These are phyloP conservation scores for Aplosporella prunicola DNA, from an alignment of 2,329 filamentous ascomycete species.

Conservation along the genomic window DNA sequence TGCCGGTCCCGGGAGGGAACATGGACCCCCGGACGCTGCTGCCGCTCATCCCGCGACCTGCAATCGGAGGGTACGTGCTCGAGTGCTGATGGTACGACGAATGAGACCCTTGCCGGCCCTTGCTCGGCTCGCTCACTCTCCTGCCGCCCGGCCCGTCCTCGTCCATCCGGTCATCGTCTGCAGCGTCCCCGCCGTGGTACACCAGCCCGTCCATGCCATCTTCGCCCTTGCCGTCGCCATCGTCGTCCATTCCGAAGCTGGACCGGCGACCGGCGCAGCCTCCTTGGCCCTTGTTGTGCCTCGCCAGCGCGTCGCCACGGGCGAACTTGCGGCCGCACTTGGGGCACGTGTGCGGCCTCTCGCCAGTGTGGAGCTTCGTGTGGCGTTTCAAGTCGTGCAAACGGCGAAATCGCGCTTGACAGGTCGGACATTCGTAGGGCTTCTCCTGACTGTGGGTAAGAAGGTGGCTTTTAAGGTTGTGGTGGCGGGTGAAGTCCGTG, in stretches of 20 bases:
- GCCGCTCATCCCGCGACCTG: conserved; percentile 26
- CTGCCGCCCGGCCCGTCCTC: conserved; percentile 45
- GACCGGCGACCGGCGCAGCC: conserved; percentile 87
- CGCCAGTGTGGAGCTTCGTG: conserved; percentile 91
- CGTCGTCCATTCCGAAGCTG: conserved; percentile 75
- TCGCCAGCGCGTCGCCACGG: conserved; percentile 83
- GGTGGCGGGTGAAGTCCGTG: conserved; percentile 93
- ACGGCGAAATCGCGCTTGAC: conserved; percentile 81
- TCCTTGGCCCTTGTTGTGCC: conserved; percentile 91
- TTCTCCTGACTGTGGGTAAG: conserved; percentile 98
- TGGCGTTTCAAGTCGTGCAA: conserved; percentile 94
- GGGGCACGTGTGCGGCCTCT: conserved; percentile 87
- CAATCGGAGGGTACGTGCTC: conserved; percentile 69
- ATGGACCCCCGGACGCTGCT: conserved; percentile 21
- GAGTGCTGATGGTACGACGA: conserved; percentile 55
- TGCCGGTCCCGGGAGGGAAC: conserved; percentile 25
- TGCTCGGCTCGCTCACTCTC: conserved; percentile 61
- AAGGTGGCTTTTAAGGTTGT: conserved; percentile 94
- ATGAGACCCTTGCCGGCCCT: conserved; percentile 47
- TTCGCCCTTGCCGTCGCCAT: conserved; percentile 43
- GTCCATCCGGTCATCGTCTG: conserved; percentile 48
- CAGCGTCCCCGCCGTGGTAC: conserved; percentile 45
- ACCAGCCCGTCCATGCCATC: conserved; percentile 56
- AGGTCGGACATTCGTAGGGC: conserved; percentile 89
- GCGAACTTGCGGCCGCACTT: conserved; percentile 95